Conservation (phyloP, 176 grass and related monocot species). For the Triticum aestivum region IWGSC_CS_RefSeq_v2.1 NC_057795.1:28683265-28683764, state of each 20-base stretch:
- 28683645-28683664: background rate
- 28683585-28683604: background rate
- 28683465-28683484: background rate
- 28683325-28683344: too few species aligned
- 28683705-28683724: background rate
- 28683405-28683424: too few species aligned
- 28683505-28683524: background rate
- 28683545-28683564: background rate
- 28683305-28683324: too few species aligned
- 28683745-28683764: too few species aligned
- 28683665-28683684: background rate
- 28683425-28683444: too few species aligned
- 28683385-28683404: too few species aligned
- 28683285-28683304: too few species aligned
- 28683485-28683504: background rate
- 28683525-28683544: slow-evolving; percentile 3
- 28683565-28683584: background rate
- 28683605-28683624: background rate
- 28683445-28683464: too few species aligned
- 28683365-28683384: too few species aligned
- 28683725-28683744: too few species aligned
- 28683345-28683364: too few species aligned
- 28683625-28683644: background rate
- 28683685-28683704: background rate
- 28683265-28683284: too few species aligned